Conservation (phyloP, 345 rosid genomes). For the Moricandia moricandioides region DNA sequence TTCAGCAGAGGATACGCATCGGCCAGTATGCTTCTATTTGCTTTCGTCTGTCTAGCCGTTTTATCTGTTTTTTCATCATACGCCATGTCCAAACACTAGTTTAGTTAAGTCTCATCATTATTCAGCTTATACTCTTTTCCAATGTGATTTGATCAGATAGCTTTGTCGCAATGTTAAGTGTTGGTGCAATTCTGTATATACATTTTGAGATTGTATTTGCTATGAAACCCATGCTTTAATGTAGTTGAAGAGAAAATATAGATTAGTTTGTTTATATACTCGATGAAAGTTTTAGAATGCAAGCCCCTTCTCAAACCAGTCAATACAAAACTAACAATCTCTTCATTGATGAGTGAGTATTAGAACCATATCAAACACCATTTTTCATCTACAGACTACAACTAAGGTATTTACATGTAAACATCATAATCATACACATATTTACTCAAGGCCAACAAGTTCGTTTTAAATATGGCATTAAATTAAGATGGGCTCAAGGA, state of each 20-base stretch:
- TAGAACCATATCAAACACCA: not conserved
- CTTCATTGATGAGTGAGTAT: not conserved
- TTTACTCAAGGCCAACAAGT: not conserved
- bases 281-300: not conserved
- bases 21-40: slow-evolving; percentile 49
- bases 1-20: slow-evolving; percentile 49
- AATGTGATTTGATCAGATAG: slow-evolving; percentile 5
- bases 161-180: not conserved
- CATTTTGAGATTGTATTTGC: not conserved
- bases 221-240: not conserved
- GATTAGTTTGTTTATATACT: not conserved
- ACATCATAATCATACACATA: not conserved
- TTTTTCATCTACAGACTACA: not conserved
- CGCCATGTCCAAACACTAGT: slow-evolving; percentile 43
- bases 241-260: not conserved
- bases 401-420: not conserved
- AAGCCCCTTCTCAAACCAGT: not conserved
- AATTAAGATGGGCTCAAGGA: not conserved
- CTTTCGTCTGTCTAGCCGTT: slow-evolving; percentile 47
- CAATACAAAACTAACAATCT: not conserved
- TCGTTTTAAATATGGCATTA: not conserved
- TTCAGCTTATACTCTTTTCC: not conserved
- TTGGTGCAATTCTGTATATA: not conserved
- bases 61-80: slow-evolving; percentile 53
- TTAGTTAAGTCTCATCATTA: not conserved